Conservation (phyloP, 139 green algal species). For the Closterium sp. region DNA sequence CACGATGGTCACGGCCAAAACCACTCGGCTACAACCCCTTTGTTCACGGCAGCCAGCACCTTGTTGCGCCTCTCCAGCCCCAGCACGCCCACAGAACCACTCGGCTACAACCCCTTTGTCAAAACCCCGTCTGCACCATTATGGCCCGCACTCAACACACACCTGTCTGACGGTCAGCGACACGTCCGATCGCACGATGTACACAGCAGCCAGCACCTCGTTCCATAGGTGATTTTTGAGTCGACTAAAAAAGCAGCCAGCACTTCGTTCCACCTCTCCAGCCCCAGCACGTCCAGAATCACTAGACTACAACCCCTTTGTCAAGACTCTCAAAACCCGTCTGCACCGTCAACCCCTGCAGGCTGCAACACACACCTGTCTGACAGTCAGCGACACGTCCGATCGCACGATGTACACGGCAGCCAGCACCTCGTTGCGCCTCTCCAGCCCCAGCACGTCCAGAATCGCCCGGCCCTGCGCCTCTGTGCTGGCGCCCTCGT, state of each 20-base stretch:
- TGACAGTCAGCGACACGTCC: conserved; percentile 64
- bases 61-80: conserved; percentile 66
- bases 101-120: too few species aligned
- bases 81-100: too few species aligned
- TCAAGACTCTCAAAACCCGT: too few species aligned
- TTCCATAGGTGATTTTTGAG: too few species aligned
- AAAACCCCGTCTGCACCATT: too few species aligned
- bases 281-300: conserved; percentile 77
- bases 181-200: conserved; percentile 68
- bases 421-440: conserved; percentile 76
- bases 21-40: too few species aligned
- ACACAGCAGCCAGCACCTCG: conserved; percentile 81
- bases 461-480: conserved; percentile 78
- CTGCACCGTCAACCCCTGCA: too few species aligned
- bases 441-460: conserved; percentile 68
- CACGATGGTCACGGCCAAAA: too few species aligned
- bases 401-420: conserved; percentile 78
- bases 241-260: conserved; percentile 84
- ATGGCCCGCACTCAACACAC: too few species aligned
- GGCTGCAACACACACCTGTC: conserved; percentile 58
- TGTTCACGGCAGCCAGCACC: conserved; percentile 84
- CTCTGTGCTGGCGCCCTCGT: conserved; percentile 87
- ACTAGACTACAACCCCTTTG: conserved; percentile 42
- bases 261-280: conserved; percentile 68
- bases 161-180: conserved; percentile 71